Evolutionary conservation across 2,329 filamentous ascomycete species (phyloP), one percentile per base, ranked within the genome.

Genomic region (Colletotrichum lindemuthianum): DNA sequence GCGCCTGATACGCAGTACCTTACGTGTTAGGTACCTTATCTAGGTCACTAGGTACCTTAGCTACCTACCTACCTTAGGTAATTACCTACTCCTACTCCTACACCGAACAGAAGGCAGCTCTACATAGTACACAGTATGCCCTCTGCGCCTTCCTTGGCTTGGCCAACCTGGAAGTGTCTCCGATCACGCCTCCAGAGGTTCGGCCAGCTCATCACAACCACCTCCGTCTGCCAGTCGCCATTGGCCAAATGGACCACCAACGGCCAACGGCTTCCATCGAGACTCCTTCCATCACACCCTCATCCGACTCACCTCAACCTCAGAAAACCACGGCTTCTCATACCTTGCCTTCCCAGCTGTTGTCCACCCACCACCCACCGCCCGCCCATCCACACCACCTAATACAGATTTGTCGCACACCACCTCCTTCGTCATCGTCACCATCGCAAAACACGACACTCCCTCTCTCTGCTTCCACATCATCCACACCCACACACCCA

Each of bases 231-330:
- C 49, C 49, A 51, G 24, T 34, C 15, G 36, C 34, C 34, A 48
- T 13, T 32, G 16, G 44, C 44, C 44, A 48, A 32, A n/a, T 16
- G 44, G 16, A 16, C 16, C 48, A 37, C 58, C 39, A 16, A 24
- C 12, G 36, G 40, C 34, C 41, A 16, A 36, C 34, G 33, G 37
- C 59, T 34, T 52, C 56, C 60, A 60, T 60, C 57, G n/a, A n/a
- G n/a, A n/a, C n/a, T n/a, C n/a, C 59, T 34, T 52, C 56, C 60
- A 60, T 60, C 57, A 60, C 51, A 64, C 60, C 60, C 49, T 60
- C 56, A 24, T 24, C 24, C 24, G 24, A 24, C 24, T 24, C 59
- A 36, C 41, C 3, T 32, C 48, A 47, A n/a, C 54, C 13, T 16
- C 55, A 15, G 15, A 13, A 37, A 47, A 12, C 34, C 32, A 37